Evolutionary conservation across 345 rosid genomes (phyloP).

Genomic region (Populus alba): DNA sequence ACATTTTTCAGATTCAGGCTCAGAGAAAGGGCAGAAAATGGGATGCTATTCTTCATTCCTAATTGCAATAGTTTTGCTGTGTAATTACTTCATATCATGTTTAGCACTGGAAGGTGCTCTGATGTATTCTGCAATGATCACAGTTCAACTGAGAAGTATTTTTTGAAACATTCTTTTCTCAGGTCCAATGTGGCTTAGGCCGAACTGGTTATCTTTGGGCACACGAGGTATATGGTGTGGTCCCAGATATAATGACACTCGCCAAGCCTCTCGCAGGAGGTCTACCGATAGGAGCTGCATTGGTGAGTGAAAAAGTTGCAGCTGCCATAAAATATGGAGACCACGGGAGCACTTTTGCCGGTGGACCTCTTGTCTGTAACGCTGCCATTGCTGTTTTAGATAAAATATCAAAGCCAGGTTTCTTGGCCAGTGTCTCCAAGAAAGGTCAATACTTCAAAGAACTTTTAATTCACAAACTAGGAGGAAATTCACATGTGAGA

Average conservation of each 20-base stretch:
- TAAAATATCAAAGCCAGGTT: conserved; percentile 63
- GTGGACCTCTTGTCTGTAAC: conserved; percentile 66
- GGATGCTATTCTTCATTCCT: background rate
- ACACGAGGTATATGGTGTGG: conserved; percentile 56
- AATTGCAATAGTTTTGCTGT: too few relatives aligned
- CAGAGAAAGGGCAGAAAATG: background rate
- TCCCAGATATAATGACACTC: conserved; percentile 87
- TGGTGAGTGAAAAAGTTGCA: conserved; percentile 76
- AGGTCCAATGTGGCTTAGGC: conserved; percentile 93
- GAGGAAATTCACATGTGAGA: conserved; percentile 65
- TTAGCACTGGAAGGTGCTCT: background rate
- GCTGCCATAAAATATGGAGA: conserved; percentile 65
- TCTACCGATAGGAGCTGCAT: conserved; percentile 76
- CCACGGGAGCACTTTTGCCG: conserved; percentile 95
- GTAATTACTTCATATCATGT: too few relatives aligned
- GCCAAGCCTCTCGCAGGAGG: conserved; percentile 99
- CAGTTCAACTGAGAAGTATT: background rate
- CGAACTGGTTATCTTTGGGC: conserved; percentile 84
- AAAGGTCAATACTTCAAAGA: conserved; percentile 71
- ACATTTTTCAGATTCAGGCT: background rate
- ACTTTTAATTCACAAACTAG: conserved; percentile 49
- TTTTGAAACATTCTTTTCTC: background rate
- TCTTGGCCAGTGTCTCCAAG: conserved; percentile 62
- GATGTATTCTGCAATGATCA: background rate
- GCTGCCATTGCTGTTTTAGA: conserved; percentile 67